Conservation (phyloP, 176 grass and related monocot species). For the Pontederia crassipes region DNA sequence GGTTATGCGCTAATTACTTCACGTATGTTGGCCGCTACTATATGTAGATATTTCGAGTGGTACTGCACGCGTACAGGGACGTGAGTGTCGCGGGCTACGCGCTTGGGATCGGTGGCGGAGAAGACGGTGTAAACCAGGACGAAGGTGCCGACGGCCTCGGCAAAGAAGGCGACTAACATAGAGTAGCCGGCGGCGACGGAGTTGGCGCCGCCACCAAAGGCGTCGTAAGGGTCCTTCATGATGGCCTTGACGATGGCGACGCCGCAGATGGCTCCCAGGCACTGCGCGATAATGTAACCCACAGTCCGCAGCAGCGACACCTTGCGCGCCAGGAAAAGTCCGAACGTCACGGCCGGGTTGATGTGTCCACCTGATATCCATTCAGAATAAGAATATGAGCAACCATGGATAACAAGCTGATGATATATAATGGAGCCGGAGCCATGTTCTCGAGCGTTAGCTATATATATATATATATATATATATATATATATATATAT, state of each 20-base stretch:
- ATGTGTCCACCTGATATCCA: conserved; percentile 54
- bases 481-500: no score
- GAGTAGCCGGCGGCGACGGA: background rate
- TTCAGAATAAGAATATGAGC: no score
- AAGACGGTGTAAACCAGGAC: no score
- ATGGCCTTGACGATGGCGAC: conserved; percentile 26
- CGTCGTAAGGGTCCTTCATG: conserved; percentile 4
- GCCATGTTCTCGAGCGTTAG: background rate
- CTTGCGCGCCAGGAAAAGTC: conserved; percentile 70
- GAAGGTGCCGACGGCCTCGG: no score
- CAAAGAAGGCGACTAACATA: background rate
- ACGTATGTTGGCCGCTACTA: no score
- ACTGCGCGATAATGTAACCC: conserved; percentile 86
- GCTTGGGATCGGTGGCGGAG: background rate
- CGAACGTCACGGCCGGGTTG: conserved; percentile 91
- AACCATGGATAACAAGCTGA: no score
- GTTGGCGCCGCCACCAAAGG: conserved; percentile 1
- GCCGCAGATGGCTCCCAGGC: conserved; percentile 85
- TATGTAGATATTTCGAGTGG: background rate
- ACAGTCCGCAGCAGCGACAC: conserved; percentile 79
- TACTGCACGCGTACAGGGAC: background rate
- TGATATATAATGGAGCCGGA: background rate
- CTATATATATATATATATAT: no score
- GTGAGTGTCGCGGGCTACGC: background rate
- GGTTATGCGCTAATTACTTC: no score